Evolutionary conservation across 148 eudicot genomes (phyloP), one percentile per base, ranked within the genome.

Genomic region (Nyssa sinensis): DNA sequence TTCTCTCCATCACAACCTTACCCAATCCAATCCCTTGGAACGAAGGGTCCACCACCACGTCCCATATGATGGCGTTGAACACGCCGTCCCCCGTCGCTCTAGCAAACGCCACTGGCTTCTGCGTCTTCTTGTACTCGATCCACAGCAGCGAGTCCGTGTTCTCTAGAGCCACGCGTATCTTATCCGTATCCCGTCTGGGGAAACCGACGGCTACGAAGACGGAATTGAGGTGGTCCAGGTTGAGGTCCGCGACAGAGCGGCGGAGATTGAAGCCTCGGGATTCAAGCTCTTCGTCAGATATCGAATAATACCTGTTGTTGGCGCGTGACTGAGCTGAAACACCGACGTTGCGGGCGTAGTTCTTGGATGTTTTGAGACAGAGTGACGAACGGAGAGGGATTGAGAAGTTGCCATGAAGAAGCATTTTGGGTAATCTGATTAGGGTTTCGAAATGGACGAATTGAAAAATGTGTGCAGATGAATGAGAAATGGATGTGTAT

Each of bases 61-160:
- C 98, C 98, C 98, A 94, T 29, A 94, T 92, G 12, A 94, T 89
- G 24, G 98, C 89, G 63, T 94, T 94, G 58, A 94, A 94, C 49
- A 92, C 98, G 0, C 98, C 98, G 68, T 94, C 98, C 0, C 98
- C 98, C 2, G 98, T 94, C 1, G 97, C 97, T 61, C 98, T 80
- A 4, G 96, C 98, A 33, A 94, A 94, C 49, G 96, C 98, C 79
- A 94, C 96, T 6, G 98, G 97, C 61, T 82, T 71, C 28, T 78
- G 64, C 3, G 89, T 88, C 79, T 90, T 92, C 70, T 76, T 80
- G 81, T 87, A 74, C 78, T 92, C 92, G 0, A 86, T 74, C 98
- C 98, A 94, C 19, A 90, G n/a, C 24, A 94, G 28, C 0, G 90
- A 69, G 84, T 86, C 86, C 0, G 97, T 84, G 83, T 94, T 86